Evolutionary conservation across 257 asterid genomes (phyloP).

Genomic region (Hygrophila difformis): DNA sequence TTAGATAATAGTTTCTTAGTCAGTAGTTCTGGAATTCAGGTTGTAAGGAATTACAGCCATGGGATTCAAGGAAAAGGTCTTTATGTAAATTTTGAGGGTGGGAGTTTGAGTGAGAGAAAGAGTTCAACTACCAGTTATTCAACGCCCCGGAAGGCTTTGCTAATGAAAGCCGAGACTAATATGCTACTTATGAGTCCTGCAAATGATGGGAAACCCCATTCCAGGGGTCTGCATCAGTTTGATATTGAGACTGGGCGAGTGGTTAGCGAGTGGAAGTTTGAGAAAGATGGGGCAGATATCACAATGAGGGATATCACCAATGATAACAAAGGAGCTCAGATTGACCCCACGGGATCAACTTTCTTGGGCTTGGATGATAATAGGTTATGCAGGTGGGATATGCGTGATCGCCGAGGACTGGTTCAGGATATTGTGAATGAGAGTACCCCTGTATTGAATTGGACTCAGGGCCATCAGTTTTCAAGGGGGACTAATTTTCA

Average conservation of each 20-base stretch:
- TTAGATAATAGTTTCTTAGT: slow-evolving; percentile 89
- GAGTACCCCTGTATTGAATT: slow-evolving; percentile 81
- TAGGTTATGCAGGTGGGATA: slow-evolving; percentile 94
- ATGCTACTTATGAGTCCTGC: slow-evolving; percentile 95
- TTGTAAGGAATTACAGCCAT: slow-evolving; percentile 67
- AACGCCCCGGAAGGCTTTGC: slow-evolving; percentile 85
- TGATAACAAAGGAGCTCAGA: slow-evolving; percentile 84
- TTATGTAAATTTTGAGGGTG: slow-evolving; percentile 63
- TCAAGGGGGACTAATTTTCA: slow-evolving; percentile 91
- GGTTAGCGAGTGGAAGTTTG: slow-evolving; percentile 92
- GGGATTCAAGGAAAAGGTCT: slow-evolving; percentile 92
- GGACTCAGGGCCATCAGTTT: slow-evolving; percentile 98
- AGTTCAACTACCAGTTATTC: slow-evolving; percentile 21
- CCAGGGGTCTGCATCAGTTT: slow-evolving; percentile 81
- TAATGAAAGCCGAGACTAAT: slow-evolving; percentile 86
- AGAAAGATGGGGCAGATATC: slow-evolving; percentile 88
- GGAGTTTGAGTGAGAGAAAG: slow-evolving; percentile 32
- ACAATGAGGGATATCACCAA: slow-evolving; percentile 86
- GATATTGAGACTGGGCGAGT: slow-evolving; percentile 85
- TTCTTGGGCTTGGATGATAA: slow-evolving; percentile 94
- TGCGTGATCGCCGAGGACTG: slow-evolving; percentile 83
- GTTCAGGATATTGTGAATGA: slow-evolving; percentile 70
- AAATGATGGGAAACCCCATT: slow-evolving; percentile 49
- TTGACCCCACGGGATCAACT: slow-evolving; percentile 94
- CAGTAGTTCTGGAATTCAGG: slow-evolving; percentile 82